Base-by-base conservation (phyloP, 441 rosid genomes). In the Jatropha multifida region DNA sequence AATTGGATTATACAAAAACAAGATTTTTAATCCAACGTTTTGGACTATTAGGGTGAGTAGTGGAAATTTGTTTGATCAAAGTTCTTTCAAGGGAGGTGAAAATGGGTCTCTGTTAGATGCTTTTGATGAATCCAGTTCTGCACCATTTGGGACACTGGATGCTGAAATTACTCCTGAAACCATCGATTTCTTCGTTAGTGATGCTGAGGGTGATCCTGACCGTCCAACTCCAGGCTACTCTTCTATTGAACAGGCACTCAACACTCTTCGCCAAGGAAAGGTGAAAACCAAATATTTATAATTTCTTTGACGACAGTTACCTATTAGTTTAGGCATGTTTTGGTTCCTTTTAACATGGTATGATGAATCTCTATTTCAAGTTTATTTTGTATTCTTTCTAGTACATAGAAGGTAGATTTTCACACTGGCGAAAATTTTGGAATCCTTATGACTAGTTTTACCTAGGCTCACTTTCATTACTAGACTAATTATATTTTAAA, bases 171-270 rank as follows among this genome's bases (percentile, higher is more conserved):
- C 94, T 0, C 85, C 81, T 4, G 96, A 89, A 73, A 92, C 91
- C 55, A 82, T 70, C 67, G 94, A 89, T 82, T 92, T 92, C 84
- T 94, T 94, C 54, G 92, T 92, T 68, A 92, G 98, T 62, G 98
- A 94, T 54, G 92, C 97, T 15, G 94, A 90, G 73, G 98, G 97
- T 64, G 96, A 94, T 83, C 97, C 96, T n/a, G 96, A 94, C 68
- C 83, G 96, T 84, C 96, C 98, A n/a, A 83, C 97, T 8, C 83
- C 83, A 62, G 96, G 94, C 52, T 92, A 86, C 78, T 83, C 89
- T 72, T 86, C 98, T 0, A 77, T 94, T 51, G 93, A 88, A 76
- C 83, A 84, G 56, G 92, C 94, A 1, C 82, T 94, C 65, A 78
- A 76, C 78, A 77, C 89, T 41, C 61, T 92, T 38, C 85, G 90